phyloP scores from a whole-genome alignment of 2,329 filamentous ascomycete species.

The Scopulariopsis brevicaulis region DNA sequence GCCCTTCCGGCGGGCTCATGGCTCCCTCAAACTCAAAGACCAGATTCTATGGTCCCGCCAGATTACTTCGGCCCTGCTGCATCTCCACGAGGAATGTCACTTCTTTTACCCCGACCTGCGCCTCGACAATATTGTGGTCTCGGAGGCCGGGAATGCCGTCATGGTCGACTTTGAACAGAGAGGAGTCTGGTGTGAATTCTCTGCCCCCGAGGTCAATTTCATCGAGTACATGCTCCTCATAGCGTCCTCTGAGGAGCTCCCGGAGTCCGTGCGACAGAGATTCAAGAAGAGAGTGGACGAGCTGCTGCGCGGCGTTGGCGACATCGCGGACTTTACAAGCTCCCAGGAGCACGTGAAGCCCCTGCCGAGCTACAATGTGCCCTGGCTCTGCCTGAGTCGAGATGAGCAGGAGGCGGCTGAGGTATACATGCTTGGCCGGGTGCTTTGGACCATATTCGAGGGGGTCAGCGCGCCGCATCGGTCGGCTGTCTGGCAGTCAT shows the following conservation, averaged over 20 bases:
- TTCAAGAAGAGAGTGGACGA: slow-evolving; percentile 28
- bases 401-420: slow-evolving; percentile 44
- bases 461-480: slow-evolving; percentile 45
- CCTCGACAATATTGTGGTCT: slow-evolving; percentile 47
- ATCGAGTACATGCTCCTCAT: slow-evolving; percentile 46
- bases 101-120: slow-evolving; percentile 48
- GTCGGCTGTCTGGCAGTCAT: slow-evolving; percentile 47
- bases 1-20: slow-evolving; percentile 35
- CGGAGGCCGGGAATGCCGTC: slow-evolving; percentile 30
- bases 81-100: slow-evolving; percentile 30
- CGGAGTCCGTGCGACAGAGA: slow-evolving; percentile 22
- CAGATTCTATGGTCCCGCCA: slow-evolving; percentile 43
- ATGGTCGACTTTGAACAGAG: slow-evolving; percentile 54
- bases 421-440: slow-evolving; percentile 50
- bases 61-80: slow-evolving; percentile 36
- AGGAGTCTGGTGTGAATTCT: slow-evolving; percentile 52
- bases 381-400: slow-evolving; percentile 41
- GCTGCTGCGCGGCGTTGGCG: slow-evolving; percentile 35
- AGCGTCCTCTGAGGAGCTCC: slow-evolving; percentile 34
- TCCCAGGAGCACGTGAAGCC: background rate
- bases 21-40: slow-evolving; percentile 25
- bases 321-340: slow-evolving; percentile 7
- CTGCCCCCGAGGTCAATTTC: slow-evolving; percentile 46
- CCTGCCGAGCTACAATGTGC: slow-evolving; percentile 25
- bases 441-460: slow-evolving; percentile 53